Evolutionary conservation across 129 eudicot genomes (phyloP).

Genomic region (Mikania micrantha): DNA sequence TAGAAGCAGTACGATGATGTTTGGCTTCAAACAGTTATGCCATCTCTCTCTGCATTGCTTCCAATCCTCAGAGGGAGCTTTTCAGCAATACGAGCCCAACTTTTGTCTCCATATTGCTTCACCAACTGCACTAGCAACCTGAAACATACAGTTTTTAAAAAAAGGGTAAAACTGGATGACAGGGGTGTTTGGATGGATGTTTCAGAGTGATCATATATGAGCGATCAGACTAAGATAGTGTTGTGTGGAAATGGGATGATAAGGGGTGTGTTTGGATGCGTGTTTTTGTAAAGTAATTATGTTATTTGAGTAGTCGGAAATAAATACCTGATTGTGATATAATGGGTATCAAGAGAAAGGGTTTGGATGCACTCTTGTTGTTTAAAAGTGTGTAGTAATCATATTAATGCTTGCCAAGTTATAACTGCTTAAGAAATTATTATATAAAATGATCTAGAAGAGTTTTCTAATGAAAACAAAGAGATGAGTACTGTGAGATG

Average conservation of each 20-base stretch:
- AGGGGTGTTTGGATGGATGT: background rate
- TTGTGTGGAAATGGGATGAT: background rate
- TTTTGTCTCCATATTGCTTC: slow-evolving; percentile 29
- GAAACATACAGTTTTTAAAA: background rate
- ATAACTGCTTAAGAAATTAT: background rate
- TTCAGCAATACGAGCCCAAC: slow-evolving; percentile 45
- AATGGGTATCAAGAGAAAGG: background rate
- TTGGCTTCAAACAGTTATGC: slow-evolving; percentile 51
- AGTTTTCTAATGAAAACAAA: background rate
- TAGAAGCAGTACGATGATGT: slow-evolving; percentile 36
- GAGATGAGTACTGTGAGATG: background rate
- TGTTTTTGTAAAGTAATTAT: background rate
- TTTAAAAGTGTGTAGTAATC: background rate
- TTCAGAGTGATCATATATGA: background rate
- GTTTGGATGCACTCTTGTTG: background rate
- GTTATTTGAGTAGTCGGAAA: background rate
- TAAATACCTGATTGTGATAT: background rate
- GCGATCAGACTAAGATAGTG: background rate
- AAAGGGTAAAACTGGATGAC: background rate
- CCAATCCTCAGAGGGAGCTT: slow-evolving; percentile 35
- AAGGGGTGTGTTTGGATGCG: background rate
- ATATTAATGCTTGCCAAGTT: background rate
- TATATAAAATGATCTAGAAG: background rate
- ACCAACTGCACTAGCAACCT: slow-evolving; percentile 40
- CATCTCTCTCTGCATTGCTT: slow-evolving; percentile 73